Evolutionary conservation across 805 yeast genomes (phyloP).

Genomic region (Metschnikowia henanensis): DNA sequence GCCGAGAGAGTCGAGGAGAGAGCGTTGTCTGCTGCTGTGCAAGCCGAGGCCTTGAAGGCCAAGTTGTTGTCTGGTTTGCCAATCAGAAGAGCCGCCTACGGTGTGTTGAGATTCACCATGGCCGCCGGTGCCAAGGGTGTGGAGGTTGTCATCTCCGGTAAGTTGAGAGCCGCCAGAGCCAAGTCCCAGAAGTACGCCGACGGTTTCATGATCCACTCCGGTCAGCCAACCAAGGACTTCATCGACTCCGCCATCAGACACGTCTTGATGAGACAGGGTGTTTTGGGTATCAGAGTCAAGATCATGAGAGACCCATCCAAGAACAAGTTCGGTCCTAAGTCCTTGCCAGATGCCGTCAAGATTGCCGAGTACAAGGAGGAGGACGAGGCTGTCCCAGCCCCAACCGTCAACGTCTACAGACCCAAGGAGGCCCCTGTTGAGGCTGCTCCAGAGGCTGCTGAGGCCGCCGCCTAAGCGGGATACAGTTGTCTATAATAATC

Average conservation of each 20-base stretch:
- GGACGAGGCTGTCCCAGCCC: slow-evolving; percentile 69
- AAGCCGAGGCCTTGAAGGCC: slow-evolving; percentile 98
- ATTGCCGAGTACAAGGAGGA: slow-evolving; percentile 96
- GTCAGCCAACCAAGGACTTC: slow-evolving; percentile 99
- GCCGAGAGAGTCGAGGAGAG: slow-evolving; percentile 99
- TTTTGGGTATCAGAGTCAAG: slow-evolving; percentile 98
- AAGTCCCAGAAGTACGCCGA: slow-evolving; percentile 99
- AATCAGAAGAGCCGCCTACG: slow-evolving; percentile 99
- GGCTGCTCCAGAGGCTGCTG: slow-evolving; percentile 26
- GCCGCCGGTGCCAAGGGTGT: slow-evolving; percentile 99
- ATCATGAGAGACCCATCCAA: slow-evolving; percentile 97
- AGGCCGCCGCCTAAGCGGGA: slow-evolving; percentile 16
- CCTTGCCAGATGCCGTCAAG: slow-evolving; percentile 94
- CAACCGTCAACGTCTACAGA: slow-evolving; percentile 78
- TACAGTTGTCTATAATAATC: background rate
- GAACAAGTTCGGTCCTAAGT: slow-evolving; percentile 80
- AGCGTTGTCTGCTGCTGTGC: slow-evolving; percentile 99
- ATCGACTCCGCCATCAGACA: slow-evolving; percentile 99
- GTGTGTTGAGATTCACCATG: slow-evolving; percentile 99
- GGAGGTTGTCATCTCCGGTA: slow-evolving; percentile 99
- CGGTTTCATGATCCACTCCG: slow-evolving; percentile 99
- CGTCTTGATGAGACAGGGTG: slow-evolving; percentile 99
- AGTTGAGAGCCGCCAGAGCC: slow-evolving; percentile 99
- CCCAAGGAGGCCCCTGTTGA: slow-evolving; percentile 31
- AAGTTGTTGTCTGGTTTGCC: slow-evolving; percentile 98